phyloP scores from a whole-genome alignment of 1,139 yeast species.

The Sugiyamaella pinicola region DNA sequence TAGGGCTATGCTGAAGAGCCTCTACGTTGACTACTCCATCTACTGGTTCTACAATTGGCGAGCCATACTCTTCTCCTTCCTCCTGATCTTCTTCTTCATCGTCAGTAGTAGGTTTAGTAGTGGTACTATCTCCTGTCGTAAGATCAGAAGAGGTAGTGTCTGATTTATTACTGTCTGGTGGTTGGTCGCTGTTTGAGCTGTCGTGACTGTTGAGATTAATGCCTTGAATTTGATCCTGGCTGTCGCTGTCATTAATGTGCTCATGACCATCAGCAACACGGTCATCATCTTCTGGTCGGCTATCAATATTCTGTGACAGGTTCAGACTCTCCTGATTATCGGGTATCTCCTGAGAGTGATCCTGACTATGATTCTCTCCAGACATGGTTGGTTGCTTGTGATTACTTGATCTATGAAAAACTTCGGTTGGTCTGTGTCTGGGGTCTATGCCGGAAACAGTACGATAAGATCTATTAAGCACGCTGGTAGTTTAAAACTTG shows the following conservation, averaged over 20 bases:
- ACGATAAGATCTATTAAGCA: not conserved
- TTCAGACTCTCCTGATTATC: not conserved
- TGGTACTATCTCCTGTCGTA: not conserved
- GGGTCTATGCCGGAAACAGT: not conserved
- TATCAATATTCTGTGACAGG: not conserved
- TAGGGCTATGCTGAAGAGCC: constrained; percentile 12
- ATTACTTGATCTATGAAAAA: no score
- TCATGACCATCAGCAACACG: not conserved
- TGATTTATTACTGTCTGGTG: not conserved
- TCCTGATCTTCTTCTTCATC: constrained; percentile 7
- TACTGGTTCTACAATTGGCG: constrained; percentile 22
- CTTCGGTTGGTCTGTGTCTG: not conserved
- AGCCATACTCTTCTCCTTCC: constrained; percentile 20
- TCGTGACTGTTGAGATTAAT: not conserved
- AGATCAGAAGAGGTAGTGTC: not conserved
- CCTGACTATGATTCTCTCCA: constrained; percentile 1
- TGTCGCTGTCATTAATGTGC: not conserved
- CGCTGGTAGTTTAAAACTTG: no score
- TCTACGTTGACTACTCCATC: constrained; percentile 18
- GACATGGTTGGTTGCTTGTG: not conserved
- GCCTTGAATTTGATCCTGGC: not conserved
- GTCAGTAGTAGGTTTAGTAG: not conserved
- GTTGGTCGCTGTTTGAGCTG: not conserved
- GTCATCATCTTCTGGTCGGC: not conserved
- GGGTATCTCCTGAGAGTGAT: constrained; percentile 3